Base-by-base conservation (phyloP, 2,329 filamentous ascomycete species). In the Fusarium humuli region DNA sequence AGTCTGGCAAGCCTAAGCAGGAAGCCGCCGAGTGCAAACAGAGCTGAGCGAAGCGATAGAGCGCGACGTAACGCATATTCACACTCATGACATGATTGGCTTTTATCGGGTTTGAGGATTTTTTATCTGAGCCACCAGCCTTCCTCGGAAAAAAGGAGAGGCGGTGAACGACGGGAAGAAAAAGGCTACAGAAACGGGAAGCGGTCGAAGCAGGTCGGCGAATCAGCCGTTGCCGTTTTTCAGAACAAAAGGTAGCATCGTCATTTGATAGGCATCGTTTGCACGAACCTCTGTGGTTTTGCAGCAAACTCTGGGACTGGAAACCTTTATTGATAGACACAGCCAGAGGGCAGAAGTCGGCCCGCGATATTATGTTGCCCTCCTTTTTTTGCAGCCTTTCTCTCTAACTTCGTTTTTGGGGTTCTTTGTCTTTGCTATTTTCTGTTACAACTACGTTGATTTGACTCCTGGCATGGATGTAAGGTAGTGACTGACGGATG, bases 21-120 rank as follows among this genome's bases (percentile, higher is more conserved):
- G 94, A 97, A 83, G 91, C 94, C 73, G 93, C 94, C 73, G 94
- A 97, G 85, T 97, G 94, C 90, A 97, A 97, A 88, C 94, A 97
- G 85, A 97, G 93, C 85, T 97, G 89, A 87, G 83, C 65, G 68
- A 57, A 62, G 53, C 52, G 67, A 81, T 75, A 81, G 85, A 72
- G 86, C 55, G 50, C 60, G 45, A 69, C 65, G 70, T 45, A 53
- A 56, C 50, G 56, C 62, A 69, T 62, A 60, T 60, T 65, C 55
- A 61, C 54, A 64, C 59, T 74, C 61, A 75, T 73, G 70, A 73
- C 61, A 75, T 71, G 72, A 74, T 73, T 68, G 71, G 61, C 57
- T 69, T 73, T 63, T 57, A 55, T 67, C 52, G 57, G 69, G 54
- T 70, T 71, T 70, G 57, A 65, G 71, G 65, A 69, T 65, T 72